phyloP scores from a whole-genome alignment of 2,329 filamentous ascomycete genomes.

The Calonectria crousiana region DNA sequence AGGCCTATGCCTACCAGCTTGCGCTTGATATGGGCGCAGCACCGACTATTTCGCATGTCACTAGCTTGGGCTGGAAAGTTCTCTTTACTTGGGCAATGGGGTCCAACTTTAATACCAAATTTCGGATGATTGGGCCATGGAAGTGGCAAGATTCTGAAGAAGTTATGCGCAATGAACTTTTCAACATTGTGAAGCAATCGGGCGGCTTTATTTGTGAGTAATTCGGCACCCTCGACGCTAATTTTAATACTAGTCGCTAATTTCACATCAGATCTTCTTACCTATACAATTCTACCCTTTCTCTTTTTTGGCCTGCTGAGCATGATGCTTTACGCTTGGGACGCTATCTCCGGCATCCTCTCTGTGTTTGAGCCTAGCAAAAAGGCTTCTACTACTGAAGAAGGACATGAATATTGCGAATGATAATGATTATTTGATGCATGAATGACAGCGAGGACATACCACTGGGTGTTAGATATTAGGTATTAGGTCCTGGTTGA shows the following conservation, averaged over 20 bases:
- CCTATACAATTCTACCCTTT: conserved; percentile 52
- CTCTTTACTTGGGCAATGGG: conserved; percentile 61
- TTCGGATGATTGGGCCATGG: conserved; percentile 60
- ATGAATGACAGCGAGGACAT: neutral
- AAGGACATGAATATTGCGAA: neutral
- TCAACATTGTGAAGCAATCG: conserved; percentile 50
- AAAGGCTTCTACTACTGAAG: neutral
- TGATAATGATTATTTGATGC: neutral
- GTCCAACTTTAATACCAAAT: conserved; percentile 63
- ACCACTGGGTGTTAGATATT: neutral
- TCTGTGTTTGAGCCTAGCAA: neutral
- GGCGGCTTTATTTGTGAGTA: conserved; percentile 54
- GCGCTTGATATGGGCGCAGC: conserved; percentile 60
- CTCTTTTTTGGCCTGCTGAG: conserved; percentile 51
- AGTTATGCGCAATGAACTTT: conserved; percentile 59
- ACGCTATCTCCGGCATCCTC: conserved; percentile 26
- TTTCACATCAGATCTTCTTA: conserved; percentile 46
- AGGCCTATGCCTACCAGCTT: conserved; percentile 63
- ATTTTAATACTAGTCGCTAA: conserved; percentile 20
- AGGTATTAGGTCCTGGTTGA: neutral
- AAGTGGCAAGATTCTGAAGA: conserved; percentile 48
- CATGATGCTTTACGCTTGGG: conserved; percentile 41
- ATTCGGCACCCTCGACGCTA: too few species aligned
- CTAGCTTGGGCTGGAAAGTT: conserved; percentile 52
- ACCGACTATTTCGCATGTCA: conserved; percentile 51